These are phyloP conservation scores for Mycena citricolor DNA, from an alignment of 1,284 basidiomycete genomes.

Conservation along the genomic window DNA sequence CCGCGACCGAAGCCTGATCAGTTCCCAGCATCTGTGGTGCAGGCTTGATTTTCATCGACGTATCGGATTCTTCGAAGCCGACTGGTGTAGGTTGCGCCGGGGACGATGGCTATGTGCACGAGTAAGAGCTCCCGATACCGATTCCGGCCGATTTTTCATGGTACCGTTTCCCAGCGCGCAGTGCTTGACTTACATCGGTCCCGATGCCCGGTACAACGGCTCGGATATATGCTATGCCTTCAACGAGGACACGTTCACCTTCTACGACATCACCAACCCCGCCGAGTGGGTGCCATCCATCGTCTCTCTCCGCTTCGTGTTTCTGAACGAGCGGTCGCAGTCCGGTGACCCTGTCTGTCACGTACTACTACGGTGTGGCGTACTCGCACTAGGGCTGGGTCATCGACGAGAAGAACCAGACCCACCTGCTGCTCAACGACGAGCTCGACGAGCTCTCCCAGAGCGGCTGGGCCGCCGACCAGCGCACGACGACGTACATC, in stretches of 20 bases:
- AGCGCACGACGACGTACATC: constrained; percentile 29
- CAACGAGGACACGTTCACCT: constrained; percentile 19
- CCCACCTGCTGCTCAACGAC: constrained; percentile 30
- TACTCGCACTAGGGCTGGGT: constrained; percentile 22
- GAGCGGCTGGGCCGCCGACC: constrained; percentile 25
- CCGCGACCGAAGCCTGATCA: background rate
- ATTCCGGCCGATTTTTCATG: too few species aligned
- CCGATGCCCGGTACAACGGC: constrained; percentile 11
- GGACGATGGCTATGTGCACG: constrained; percentile 33
- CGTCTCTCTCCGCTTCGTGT: background rate
- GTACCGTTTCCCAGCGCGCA: constrained; percentile 13
- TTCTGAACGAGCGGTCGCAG: background rate
- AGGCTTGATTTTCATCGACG: constrained; percentile 29
- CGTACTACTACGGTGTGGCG: constrained; percentile 11
- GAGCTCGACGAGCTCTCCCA: constrained; percentile 26
- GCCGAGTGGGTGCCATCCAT: background rate
- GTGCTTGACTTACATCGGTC: constrained; percentile 13
- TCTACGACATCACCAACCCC: constrained; percentile 16
- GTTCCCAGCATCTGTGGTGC: constrained; percentile 18
- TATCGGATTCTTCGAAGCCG: constrained; percentile 30
- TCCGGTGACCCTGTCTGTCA: constrained; percentile 9
- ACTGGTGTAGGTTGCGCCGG: constrained; percentile 26
- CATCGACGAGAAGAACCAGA: constrained; percentile 25
- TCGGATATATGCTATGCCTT: constrained; percentile 16
- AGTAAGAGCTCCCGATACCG: constrained; percentile 24